Conservation (phyloP, 352 stramenopile species). For the Phytopythium oedochilum region DNA sequence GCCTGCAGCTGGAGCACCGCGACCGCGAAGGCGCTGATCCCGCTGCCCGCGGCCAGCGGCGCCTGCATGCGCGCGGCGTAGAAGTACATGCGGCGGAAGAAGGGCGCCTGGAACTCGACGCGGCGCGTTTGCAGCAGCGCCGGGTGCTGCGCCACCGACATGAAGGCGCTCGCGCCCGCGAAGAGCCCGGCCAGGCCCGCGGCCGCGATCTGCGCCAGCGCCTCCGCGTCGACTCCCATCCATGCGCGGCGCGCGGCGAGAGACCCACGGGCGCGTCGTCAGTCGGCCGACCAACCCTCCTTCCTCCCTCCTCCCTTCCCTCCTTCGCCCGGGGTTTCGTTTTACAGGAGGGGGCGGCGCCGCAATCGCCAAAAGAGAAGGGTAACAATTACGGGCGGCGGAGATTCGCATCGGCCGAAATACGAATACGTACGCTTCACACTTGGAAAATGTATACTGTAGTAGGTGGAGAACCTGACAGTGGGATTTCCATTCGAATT, state of each 20-base stretch:
- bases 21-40: constrained; percentile 41
- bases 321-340: not conserved
- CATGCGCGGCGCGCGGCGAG: constrained; percentile 4
- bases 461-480: no score
- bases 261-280: not conserved
- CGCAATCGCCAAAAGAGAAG: no score
- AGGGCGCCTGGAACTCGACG: constrained; percentile 56
- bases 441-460: no score
- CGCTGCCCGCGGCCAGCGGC: constrained; percentile 48
- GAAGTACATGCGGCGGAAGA: constrained; percentile 80
- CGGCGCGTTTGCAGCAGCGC: constrained; percentile 55
- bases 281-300: no score
- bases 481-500: no score
- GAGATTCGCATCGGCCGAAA: no score
- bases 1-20: constrained; percentile 32
- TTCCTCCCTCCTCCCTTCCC: not conserved
- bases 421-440: no score
- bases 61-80: constrained; percentile 63
- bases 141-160: constrained; percentile 69
- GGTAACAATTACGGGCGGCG: no score
- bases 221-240: constrained; percentile 50
- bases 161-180: constrained; percentile 59
- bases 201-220: constrained; percentile 50
- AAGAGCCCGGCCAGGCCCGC: constrained; percentile 63
- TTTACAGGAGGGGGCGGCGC: no score